Evolutionary conservation across 2,329 filamentous ascomycete species (phyloP).

Genomic region (Cercospora brassicicola): DNA sequence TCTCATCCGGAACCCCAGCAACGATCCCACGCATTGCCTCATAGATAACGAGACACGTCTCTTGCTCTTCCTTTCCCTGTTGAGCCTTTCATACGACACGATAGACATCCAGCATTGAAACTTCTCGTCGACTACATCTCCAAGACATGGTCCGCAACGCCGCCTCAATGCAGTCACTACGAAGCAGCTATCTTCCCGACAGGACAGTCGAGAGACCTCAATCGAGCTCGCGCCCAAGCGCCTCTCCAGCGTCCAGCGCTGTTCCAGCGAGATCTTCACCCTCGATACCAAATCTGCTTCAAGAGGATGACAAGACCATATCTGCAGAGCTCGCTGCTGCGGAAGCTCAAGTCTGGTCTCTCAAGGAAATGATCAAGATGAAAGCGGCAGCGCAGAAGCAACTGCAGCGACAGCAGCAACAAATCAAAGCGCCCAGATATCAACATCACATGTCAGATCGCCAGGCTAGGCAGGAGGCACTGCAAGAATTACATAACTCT

Average conservation of each 20-base stretch:
- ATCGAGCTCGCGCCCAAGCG: background rate
- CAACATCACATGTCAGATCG: background rate
- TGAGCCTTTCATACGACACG: background rate
- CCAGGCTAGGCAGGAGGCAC: background rate
- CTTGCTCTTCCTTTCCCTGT: background rate
- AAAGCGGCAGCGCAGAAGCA: background rate
- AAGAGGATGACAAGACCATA: background rate
- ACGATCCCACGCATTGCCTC: background rate
- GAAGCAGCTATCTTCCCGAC: constrained; percentile 25
- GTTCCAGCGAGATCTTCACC: constrained; percentile 16
- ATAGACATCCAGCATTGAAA: background rate
- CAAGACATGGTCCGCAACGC: constrained; percentile 34
- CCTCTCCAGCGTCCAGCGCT: background rate
- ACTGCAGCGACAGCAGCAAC: background rate
- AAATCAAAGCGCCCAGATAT: background rate
- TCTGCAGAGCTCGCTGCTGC: background rate
- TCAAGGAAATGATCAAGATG: background rate
- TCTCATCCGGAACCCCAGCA: background rate
- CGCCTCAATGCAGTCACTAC: constrained; percentile 33
- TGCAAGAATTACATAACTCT: background rate
- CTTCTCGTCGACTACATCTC: too few species aligned
- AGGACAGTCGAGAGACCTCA: constrained; percentile 5
- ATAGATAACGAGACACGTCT: background rate
- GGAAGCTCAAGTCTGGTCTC: background rate
- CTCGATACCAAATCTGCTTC: constrained; percentile 14